phyloP scores from a whole-genome alignment of 1,284 basidiomycete species.

The Quambalaria eucalypti region DNA sequence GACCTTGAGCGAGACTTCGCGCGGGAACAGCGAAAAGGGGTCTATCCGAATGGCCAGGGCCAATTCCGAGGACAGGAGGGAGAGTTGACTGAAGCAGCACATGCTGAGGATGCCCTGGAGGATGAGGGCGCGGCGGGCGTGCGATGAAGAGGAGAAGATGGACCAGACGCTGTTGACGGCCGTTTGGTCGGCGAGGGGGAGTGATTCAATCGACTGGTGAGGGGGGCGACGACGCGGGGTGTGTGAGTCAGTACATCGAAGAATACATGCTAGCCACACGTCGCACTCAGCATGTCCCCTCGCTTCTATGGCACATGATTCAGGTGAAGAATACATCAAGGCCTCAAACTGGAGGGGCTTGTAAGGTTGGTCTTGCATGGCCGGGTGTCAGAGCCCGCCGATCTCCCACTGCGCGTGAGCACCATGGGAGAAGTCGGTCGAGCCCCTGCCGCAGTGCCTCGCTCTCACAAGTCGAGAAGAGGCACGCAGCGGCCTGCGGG shows the following conservation, averaged over 20 bases:
- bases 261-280: background rate
- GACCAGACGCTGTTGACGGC: slow-evolving; percentile 91
- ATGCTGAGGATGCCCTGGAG: slow-evolving; percentile 96
- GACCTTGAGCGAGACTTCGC: slow-evolving; percentile 80
- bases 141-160: slow-evolving; percentile 87
- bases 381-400: slow-evolving; percentile 13
- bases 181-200: slow-evolving; percentile 79
- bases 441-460: too few relatives aligned
- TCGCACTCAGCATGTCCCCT: slow-evolving; percentile 14
- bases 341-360: slow-evolving; percentile 42
- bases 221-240: background rate
- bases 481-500: too few relatives aligned
- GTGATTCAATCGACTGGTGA: slow-evolving; percentile 74
- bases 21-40: slow-evolving; percentile 81
- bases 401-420: slow-evolving; percentile 7
- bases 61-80: slow-evolving; percentile 85
- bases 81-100: slow-evolving; percentile 99
- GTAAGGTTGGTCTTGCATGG: background rate
- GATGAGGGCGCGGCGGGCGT: slow-evolving; percentile 80
- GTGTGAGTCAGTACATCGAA: slow-evolving; percentile 2
- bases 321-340: slow-evolving; percentile 21
- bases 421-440: slow-evolving; percentile 1
- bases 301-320: slow-evolving; percentile 36
- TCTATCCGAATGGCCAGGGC: slow-evolving; percentile 79
- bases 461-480: too few relatives aligned